Evolutionary conservation across 2,329 filamentous ascomycete genomes (phyloP).

Genomic region (Sclerotinia spermophila): DNA sequence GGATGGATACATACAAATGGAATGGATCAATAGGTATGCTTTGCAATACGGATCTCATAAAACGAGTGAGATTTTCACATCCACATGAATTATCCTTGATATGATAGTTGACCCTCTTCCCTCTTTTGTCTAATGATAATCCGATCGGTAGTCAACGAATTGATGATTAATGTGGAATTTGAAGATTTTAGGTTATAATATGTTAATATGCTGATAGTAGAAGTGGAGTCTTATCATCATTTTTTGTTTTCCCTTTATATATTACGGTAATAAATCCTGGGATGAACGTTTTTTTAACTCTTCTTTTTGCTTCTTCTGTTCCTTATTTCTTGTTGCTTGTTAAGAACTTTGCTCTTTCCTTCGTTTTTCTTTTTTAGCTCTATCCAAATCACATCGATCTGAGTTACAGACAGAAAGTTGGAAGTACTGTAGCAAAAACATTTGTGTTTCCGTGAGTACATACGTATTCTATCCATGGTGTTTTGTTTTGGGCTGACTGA

Average conservation of each 20-base stretch:
- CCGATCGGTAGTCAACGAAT: constrained; percentile 15
- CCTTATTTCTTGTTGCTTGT: not conserved
- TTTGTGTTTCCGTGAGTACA: not conserved
- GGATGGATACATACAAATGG: not conserved
- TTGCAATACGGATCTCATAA: not conserved
- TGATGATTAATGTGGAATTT: constrained; percentile 9
- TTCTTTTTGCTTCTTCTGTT: not conserved
- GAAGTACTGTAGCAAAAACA: not conserved
- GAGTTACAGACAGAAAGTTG: not conserved
- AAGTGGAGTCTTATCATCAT: not conserved
- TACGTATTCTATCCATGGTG: not conserved
- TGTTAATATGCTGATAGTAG: not conserved
- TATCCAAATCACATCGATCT: not conserved
- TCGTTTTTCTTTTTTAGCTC: not conserved
- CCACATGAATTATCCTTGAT: not conserved
- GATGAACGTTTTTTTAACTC: not conserved
- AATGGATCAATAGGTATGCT: not conserved
- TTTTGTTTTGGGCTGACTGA: constrained; percentile 1
- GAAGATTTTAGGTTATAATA: constrained; percentile 25
- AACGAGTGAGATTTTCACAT: not conserved
- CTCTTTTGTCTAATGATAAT: constrained; percentile 19
- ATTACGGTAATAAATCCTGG: not conserved
- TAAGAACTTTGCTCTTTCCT: not conserved
- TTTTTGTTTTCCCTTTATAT: not conserved
- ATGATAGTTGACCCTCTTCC: constrained; percentile 11